These are phyloP conservation scores for Hirschioporus abietinus DNA, from an alignment of 768 basidiomycete genomes.

Conservation along the genomic window DNA sequence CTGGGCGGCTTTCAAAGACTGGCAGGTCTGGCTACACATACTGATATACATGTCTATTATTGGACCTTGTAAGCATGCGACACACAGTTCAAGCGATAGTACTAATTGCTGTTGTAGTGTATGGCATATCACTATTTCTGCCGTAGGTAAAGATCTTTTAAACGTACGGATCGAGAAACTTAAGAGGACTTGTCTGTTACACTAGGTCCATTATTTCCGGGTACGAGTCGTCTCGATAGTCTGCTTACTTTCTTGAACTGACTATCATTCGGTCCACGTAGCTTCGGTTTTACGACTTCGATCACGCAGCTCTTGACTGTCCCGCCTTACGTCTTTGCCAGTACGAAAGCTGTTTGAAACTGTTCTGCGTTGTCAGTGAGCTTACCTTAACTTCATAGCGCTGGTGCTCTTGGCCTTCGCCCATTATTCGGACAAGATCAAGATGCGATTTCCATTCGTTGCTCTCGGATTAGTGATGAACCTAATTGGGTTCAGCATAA, in stretches of 20 bases:
- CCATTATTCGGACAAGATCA: constrained; percentile 51
- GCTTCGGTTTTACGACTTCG: constrained; percentile 53
- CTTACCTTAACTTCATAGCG: constrained; percentile 29
- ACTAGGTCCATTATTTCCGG: constrained; percentile 1
- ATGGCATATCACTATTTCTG: constrained; percentile 4
- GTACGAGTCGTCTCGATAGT: neutral
- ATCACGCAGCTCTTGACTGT: constrained; percentile 63
- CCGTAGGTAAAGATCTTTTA: neutral
- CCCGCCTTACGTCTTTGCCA: constrained; percentile 59
- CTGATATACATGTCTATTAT: constrained; percentile 55
- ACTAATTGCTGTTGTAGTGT: neutral
- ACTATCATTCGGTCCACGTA: constrained; percentile 16
- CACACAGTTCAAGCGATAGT: neutral
- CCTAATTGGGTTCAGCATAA: constrained; percentile 57
- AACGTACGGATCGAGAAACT: too few relatives aligned
- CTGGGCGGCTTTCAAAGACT: constrained; percentile 49
- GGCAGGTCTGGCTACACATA: constrained; percentile 64
- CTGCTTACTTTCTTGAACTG: neutral
- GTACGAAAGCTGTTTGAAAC: constrained; percentile 30
- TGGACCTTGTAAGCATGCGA: constrained; percentile 44
- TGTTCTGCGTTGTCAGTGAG: neutral
- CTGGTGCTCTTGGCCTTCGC: constrained; percentile 48
- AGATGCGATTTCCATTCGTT: constrained; percentile 55
- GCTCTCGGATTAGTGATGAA: constrained; percentile 43
- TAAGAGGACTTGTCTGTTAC: neutral